phyloP scores from a whole-genome alignment of 139 green algal genomes.

The Axilococcus clingmanii region DNA sequence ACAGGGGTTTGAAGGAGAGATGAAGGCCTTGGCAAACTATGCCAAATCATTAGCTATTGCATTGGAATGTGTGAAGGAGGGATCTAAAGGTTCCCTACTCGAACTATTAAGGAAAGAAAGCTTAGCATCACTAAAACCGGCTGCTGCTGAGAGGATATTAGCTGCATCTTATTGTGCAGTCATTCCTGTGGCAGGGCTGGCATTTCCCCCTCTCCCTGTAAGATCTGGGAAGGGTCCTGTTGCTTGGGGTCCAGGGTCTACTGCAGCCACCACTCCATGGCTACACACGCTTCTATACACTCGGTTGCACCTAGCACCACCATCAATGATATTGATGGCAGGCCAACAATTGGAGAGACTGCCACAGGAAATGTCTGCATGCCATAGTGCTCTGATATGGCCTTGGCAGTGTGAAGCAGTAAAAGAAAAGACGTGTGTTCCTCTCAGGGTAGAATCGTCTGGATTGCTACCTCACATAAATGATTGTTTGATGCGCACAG shows the following conservation, averaged over 20 bases:
- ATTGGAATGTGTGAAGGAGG: conserved; percentile 29
- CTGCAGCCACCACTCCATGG: conserved; percentile 60
- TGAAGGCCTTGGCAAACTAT: conserved; percentile 42
- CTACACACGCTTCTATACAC: conserved; percentile 62
- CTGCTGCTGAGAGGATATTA: conserved; percentile 49
- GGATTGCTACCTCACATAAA: conserved; percentile 68
- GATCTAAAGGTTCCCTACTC: conserved; percentile 31
- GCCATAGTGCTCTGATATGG: conserved; percentile 52
- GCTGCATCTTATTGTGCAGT: conserved; percentile 59
- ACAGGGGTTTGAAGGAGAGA: conserved; percentile 66
- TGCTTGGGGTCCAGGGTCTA: conserved; percentile 49
- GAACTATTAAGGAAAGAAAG: conserved; percentile 80
- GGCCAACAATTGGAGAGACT: conserved; percentile 57
- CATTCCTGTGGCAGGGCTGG: conserved; percentile 59
- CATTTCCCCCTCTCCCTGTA: conserved; percentile 50
- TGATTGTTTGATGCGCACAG: conserved; percentile 47
- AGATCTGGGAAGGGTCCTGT: conserved; percentile 29
- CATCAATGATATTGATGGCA: conserved; percentile 45
- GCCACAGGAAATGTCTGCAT: conserved; percentile 33
- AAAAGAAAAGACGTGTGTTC: conserved; percentile 19
- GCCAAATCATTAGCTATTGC: conserved; percentile 34
- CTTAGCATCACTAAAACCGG: conserved; percentile 50
- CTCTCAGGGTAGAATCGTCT: conserved; percentile 32
- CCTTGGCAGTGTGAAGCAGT: conserved; percentile 44
- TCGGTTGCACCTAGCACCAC: conserved; percentile 35